phyloP scores from a whole-genome alignment of 169 alveolate genomes.

The Hepatocystis sp. region DNA sequence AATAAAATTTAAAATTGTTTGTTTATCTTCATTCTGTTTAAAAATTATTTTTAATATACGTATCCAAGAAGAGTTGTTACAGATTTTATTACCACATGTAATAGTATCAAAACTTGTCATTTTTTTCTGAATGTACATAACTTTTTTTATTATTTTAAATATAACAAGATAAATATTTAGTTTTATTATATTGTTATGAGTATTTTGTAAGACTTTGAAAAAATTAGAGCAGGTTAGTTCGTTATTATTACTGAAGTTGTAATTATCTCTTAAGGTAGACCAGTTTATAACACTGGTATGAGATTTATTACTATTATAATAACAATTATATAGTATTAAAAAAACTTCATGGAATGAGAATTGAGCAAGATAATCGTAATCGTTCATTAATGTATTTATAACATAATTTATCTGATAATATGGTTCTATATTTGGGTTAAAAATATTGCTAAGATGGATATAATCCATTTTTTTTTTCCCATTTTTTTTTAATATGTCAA shows the following conservation, averaged over 20 bases:
- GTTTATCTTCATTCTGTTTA: conserved; percentile 2
- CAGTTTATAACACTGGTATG: no score
- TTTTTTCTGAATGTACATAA: conserved; percentile 1
- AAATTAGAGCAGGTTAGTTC: conserved; percentile 3
- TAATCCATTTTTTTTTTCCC: no score
- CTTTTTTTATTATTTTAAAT: not conserved
- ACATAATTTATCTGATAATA: not conserved
- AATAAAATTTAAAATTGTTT: conserved; percentile 7
- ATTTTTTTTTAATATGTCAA: no score
- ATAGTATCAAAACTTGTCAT: not conserved
- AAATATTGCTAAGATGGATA: no score
- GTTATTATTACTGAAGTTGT: not conserved
- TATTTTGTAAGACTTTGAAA: not conserved
- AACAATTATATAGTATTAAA: not conserved
- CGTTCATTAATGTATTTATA: conserved; percentile 9
- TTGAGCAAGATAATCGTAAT: not conserved
- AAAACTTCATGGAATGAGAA: conserved; percentile 7
- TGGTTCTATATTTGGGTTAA: no score
- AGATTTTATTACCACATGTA: no score
- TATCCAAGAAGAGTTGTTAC: no score
- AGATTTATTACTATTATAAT: not conserved
- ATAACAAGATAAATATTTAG: conserved; percentile 1
- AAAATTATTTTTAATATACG: not conserved
- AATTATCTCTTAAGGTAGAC: no score
- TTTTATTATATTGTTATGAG: conserved; percentile 3